A percentile compares a stretch with the other conserved stretches of the same genome.
phyloP scores from a whole-genome alignment of 2,329 filamentous ascomycete species.

The Zarea fungicola region DNA sequence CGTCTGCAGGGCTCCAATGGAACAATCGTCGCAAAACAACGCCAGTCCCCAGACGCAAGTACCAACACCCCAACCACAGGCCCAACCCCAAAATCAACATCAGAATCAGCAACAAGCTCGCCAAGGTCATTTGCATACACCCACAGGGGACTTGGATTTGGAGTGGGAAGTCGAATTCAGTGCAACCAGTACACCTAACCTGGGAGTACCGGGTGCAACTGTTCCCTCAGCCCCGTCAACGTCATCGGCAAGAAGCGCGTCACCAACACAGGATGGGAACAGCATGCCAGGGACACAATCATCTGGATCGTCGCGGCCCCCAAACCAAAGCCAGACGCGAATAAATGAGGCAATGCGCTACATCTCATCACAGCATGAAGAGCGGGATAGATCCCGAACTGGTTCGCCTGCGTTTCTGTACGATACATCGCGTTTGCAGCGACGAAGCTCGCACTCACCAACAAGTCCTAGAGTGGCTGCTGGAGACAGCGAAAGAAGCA shows the following conservation, averaged over 20 bases:
- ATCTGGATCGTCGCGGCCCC: constrained; percentile 14
- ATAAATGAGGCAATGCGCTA: constrained; percentile 27
- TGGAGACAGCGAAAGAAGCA: constrained; percentile 26
- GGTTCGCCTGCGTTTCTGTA: constrained; percentile 24
- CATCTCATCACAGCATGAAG: constrained; percentile 25
- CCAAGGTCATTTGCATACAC: neutral
- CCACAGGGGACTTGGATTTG: neutral
- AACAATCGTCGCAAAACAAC: constrained; percentile 25
- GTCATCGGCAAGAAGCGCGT: neutral
- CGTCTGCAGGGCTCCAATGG: constrained; percentile 62
- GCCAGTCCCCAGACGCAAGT: neutral
- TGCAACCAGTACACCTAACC: too few species aligned
- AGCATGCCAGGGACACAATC: neutral
- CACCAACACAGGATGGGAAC: neutral
- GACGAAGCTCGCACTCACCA: constrained; percentile 35
- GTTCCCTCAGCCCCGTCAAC: neutral
- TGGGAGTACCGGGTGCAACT: too few species aligned
- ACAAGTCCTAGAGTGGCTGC: constrained; percentile 28
- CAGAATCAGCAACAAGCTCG: neutral
- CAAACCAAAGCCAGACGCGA: constrained; percentile 23
- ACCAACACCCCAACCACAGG: neutral
- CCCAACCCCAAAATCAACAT: neutral
- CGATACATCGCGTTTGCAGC: constrained; percentile 30
- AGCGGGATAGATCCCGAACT: constrained; percentile 18
- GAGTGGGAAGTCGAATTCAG: too few species aligned